Base-by-base conservation (phyloP, 2,329 filamentous ascomycete genomes). In the Aspergillus tanneri region DNA sequence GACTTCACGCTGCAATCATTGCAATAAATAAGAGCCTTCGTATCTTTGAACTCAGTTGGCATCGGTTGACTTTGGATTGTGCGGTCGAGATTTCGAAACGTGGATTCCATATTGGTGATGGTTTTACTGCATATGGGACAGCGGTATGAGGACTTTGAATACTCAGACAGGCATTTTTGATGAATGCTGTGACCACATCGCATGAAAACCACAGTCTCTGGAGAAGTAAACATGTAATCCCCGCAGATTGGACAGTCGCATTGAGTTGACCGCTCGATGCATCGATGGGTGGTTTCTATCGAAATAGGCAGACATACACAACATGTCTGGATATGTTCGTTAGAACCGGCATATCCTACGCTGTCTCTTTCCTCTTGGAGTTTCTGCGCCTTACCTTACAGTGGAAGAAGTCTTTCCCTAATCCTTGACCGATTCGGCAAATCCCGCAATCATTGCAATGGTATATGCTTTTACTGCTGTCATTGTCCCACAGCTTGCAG, bases 401-500 rank as follows among this genome's bases (percentile, higher is more conserved):
- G 70, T 99, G 93, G 63, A 95, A 91, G 67, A 95, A 99, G 66
- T 99, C 93, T 66, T 96, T 97, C 3, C 93, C 92, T 23, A 99
- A 75, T 1, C 93, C 93, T 67, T 90, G 83, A 1, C 93, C 93
- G 48, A 91, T 85, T 49, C 93, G 82, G 66, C 93, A 99, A 52
- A 99, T 96, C 4, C 93, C 93, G 69, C 93, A 99, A 63, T 97
- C 93, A 62, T 85, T 82, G 69, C 93, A 99, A 67, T 99, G 93
- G 65, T 99, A 99, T 48, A 97, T 96, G 56, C 86, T 87, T 68
- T 95, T 96, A 57, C 84, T 85, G 46, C 84, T 82, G 58, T 96
- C 88, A 63, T 97, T 90, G 63, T 97, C 92, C 93, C 93, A 99
- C 2, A 99, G 78, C 71, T 96, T 96, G 77, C 93, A 99, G 46